Evolutionary conservation across 257 asterid genomes (phyloP).

Genomic region (Orobanche coerulescens): DNA sequence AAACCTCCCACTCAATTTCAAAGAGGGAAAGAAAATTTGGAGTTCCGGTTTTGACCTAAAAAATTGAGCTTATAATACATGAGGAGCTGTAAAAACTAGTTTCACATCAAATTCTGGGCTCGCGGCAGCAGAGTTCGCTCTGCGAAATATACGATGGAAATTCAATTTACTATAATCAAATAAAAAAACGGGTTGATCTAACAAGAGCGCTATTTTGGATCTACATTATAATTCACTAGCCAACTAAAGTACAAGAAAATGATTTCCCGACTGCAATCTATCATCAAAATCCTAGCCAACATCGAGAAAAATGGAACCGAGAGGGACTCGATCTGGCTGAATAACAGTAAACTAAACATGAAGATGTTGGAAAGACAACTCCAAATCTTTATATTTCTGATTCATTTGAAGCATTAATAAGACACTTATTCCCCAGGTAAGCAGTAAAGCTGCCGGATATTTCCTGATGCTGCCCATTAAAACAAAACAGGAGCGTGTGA

Average conservation of each 20-base stretch:
- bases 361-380: slow-evolving; percentile 8
- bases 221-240: slow-evolving; percentile 9
- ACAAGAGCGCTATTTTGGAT: slow-evolving; percentile 19
- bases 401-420: neutral
- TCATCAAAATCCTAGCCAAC: slow-evolving; percentile 4
- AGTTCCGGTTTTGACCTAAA: neutral
- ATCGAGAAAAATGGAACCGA: slow-evolving; percentile 21
- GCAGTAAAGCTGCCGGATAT: slow-evolving; percentile 76
- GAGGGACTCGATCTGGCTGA: slow-evolving; percentile 18
- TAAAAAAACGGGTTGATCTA: slow-evolving; percentile 1
- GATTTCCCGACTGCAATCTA: slow-evolving; percentile 6
- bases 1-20: too few relatives aligned
- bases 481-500: slow-evolving; percentile 11
- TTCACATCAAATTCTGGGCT: neutral
- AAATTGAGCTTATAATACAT: neutral
- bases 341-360: neutral
- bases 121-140: neutral
- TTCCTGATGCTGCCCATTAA: slow-evolving; percentile 70
- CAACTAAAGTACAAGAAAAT: slow-evolving; percentile 14
- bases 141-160: neutral
- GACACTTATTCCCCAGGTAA: slow-evolving; percentile 47
- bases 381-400: slow-evolving; percentile 13
- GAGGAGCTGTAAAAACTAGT: slow-evolving; percentile 7
- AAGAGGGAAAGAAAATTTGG: neutral
- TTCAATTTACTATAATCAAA: neutral